Evolutionary conservation across 2,329 filamentous ascomycete species (phyloP).

Genomic region (Penicillium verrucosum): DNA sequence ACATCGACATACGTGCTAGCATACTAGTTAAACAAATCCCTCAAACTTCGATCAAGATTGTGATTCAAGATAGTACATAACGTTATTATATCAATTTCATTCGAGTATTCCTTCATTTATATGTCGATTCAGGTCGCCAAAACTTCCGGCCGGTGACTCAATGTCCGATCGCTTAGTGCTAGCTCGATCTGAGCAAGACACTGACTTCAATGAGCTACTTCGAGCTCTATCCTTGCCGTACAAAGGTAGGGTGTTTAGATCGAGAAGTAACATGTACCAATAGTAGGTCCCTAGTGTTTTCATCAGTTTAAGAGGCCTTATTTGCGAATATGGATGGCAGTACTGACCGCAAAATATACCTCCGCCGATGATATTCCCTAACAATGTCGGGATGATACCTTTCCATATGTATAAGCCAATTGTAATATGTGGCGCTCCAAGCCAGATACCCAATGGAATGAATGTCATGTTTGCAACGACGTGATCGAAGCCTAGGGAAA

Average conservation of each 20-base stretch:
- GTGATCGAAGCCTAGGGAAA: conserved; percentile 54
- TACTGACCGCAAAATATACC: conserved; percentile 49
- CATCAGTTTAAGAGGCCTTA: not conserved
- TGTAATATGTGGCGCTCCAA: conserved; percentile 44
- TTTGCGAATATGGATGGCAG: not conserved
- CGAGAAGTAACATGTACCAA: conserved; percentile 47
- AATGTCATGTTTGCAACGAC: conserved; percentile 59
- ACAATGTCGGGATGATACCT: conserved; percentile 51
- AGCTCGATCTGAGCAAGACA: not conserved
- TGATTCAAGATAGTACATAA: too few species aligned
- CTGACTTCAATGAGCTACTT: not conserved
- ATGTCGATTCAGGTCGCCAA: not conserved
- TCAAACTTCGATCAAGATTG: too few species aligned
- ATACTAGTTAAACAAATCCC: too few species aligned
- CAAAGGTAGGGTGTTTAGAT: conserved; percentile 19
- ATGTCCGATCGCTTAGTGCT: not conserved
- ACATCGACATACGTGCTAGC: not conserved
- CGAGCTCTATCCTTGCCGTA: conserved; percentile 10
- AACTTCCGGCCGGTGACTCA: not conserved
- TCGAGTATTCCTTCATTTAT: not conserved
- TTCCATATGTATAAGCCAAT: conserved; percentile 58
- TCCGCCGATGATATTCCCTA: conserved; percentile 56
- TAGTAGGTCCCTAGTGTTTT: conserved; percentile 37
- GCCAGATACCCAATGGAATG: conserved; percentile 52
- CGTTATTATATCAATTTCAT: not conserved